Base-by-base conservation (phyloP, 169 alveolate species). In the Plasmodium knowlesi region DNA sequence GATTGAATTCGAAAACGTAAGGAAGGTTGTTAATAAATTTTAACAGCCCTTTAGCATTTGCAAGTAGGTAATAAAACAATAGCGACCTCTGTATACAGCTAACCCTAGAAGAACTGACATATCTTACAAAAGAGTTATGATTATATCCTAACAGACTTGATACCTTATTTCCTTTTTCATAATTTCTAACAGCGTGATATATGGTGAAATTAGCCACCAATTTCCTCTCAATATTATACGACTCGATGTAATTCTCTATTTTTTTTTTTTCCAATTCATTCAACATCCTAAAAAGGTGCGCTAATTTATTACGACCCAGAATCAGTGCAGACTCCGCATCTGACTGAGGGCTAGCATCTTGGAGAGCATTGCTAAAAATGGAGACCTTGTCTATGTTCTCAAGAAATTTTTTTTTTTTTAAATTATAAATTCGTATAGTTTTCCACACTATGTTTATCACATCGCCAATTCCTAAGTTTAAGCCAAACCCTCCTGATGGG, bases 401-500 rank as follows among this genome's bases (percentile, higher is more conserved):
- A 8, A 79, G 43, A 85, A 84, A 53, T 3, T 32, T 50, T 9
- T 82, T 61, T 34, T 61, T 71, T 14, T 86, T 54, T 34, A 78
- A 84, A 78, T 82, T 82, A 92, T 92, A 83, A 83, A 81, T 84
- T 83, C 93, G 89, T 8, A 95, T 94, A 39, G 97, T 71, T 83
- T 95, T 95, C 97, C 98, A 97, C 22, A 96, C 95, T 72, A 97
- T 94, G 80, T 96, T 96, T 34, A 96, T 70, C 6, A 95, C 97
- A 95, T 98, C 99, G 10, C 98, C 98, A 53, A 98, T 93, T 46
- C 99, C 99, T 83, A 98, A 84, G 72, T 98, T 98, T 98, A 98
- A 96, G 22, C 99, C 99, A 85, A 97, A 97, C 16, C 99, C 99
- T 0, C 99, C 99, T 2, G 99, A 97, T 0, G 99, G 99, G 0